phyloP scores from a whole-genome alignment of 306 rosid species.

The Boehmeria nivea region DNA sequence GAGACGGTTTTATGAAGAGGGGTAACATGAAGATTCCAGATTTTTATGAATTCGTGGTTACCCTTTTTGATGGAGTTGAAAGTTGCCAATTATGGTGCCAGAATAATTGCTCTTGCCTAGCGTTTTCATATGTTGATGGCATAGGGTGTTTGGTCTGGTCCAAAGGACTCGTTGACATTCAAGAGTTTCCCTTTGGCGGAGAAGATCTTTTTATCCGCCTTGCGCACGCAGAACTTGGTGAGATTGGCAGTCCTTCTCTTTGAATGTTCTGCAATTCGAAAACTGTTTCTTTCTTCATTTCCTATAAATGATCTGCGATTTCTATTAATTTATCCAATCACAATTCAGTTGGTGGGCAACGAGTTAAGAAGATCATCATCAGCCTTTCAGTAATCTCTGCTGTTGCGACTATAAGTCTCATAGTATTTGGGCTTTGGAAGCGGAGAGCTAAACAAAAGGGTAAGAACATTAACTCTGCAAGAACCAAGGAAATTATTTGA shows the following conservation, averaged over 20 bases:
- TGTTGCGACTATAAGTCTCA: not conserved
- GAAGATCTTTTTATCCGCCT: slow-evolving; percentile 10
- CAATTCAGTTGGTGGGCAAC: too few relatives aligned
- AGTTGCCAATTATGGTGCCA: slow-evolving; percentile 18
- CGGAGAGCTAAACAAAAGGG: slow-evolving; percentile 3
- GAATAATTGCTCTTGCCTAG: slow-evolving; percentile 31
- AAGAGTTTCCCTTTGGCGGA: not conserved
- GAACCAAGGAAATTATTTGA: too few relatives aligned
- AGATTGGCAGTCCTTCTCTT: not conserved
- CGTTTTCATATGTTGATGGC: slow-evolving; percentile 12
- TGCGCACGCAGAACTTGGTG: slow-evolving; percentile 40
- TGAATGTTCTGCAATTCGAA: not conserved
- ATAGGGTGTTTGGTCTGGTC: slow-evolving; percentile 28
- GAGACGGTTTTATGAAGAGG: slow-evolving; percentile 10
- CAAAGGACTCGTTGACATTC: slow-evolving; percentile 16
- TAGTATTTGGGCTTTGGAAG: not conserved
- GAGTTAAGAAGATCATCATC: slow-evolving; percentile 11
- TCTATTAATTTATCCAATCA: too few relatives aligned
- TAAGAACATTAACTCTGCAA: not conserved
- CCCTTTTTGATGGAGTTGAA: not conserved
- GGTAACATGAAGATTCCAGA: slow-evolving; percentile 7
- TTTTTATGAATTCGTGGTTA: slow-evolving; percentile 7
- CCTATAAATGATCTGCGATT: too few relatives aligned
- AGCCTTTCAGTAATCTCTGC: not conserved
- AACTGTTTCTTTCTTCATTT: too few relatives aligned